Conservation (phyloP, 495 filamentous ascomycete species). For the Astrothelium macrocarpum region DNA sequence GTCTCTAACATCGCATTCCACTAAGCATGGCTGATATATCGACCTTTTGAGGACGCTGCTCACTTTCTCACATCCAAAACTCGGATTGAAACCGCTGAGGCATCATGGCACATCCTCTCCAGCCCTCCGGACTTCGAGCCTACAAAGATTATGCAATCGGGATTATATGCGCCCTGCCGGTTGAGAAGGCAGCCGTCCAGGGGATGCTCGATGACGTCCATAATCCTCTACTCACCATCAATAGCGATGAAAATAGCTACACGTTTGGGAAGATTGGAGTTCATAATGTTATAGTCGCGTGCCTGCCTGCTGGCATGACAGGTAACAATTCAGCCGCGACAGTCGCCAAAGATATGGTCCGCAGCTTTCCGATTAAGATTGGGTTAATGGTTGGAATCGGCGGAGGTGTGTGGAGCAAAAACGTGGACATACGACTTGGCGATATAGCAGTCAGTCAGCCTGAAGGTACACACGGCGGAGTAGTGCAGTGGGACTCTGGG, state of each 20-base stretch:
- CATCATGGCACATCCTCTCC: neutral
- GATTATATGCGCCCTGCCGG: slow-evolving; percentile 40
- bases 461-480: slow-evolving; percentile 10
- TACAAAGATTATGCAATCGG: slow-evolving; percentile 36
- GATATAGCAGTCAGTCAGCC: slow-evolving; percentile 16
- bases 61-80: neutral
- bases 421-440: slow-evolving; percentile 18
- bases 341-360: slow-evolving; percentile 25
- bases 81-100: neutral
- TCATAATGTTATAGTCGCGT: slow-evolving; percentile 39
- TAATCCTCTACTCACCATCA: slow-evolving; percentile 14
- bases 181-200: slow-evolving; percentile 37
- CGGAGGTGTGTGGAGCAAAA: slow-evolving; percentile 28
- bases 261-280: slow-evolving; percentile 30
- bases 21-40: neutral
- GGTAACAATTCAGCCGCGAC: slow-evolving; percentile 28
- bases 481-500: slow-evolving; percentile 15
- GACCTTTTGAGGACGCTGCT: neutral
- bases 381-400: slow-evolving; percentile 36
- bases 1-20: neutral
- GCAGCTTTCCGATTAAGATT: slow-evolving; percentile 34
- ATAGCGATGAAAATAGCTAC: slow-evolving; percentile 31
- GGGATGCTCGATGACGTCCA: slow-evolving; percentile 42
- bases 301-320: slow-evolving; percentile 30
- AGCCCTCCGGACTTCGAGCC: neutral